These are phyloP conservation scores for Diaporthe destruens DNA, from an alignment of 2,329 filamentous ascomycete species.

Conservation along the genomic window DNA sequence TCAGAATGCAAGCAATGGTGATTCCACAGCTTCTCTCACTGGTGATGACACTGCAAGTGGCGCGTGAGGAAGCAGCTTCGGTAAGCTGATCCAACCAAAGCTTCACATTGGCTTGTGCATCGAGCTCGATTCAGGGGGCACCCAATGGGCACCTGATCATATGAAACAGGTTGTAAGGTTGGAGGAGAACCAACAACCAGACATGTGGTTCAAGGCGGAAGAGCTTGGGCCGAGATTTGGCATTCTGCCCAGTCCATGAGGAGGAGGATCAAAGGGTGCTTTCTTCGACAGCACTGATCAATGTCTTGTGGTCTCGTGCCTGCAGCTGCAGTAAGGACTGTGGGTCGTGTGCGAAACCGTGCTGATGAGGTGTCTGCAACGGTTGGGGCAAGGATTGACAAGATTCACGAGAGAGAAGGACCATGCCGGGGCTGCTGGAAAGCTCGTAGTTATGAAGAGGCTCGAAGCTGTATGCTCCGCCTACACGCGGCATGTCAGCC, in stretches of 20 bases:
- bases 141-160: not conserved
- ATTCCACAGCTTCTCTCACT: not conserved
- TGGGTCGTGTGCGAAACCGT: not conserved
- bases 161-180: not conserved
- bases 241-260: not conserved
- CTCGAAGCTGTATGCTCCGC: constrained; percentile 7
- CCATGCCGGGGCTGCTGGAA: not conserved
- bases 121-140: not conserved
- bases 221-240: not conserved
- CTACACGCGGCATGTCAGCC: constrained; percentile 23
- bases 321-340: not conserved
- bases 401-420: not conserved
- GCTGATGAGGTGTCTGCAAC: not conserved
- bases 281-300: not conserved
- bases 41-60: not conserved
- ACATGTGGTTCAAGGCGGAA: not conserved
- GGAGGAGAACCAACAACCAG: not conserved
- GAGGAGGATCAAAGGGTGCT: not conserved
- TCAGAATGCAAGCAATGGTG: not conserved
- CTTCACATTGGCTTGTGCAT: not conserved
- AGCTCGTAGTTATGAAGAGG: constrained; percentile 18
- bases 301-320: not conserved
- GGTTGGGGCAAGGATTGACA: not conserved
- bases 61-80: not conserved
- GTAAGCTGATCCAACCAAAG: not conserved